Conservation (phyloP, 2,329 filamentous ascomycete genomes). For the Claviceps capensis region DNA sequence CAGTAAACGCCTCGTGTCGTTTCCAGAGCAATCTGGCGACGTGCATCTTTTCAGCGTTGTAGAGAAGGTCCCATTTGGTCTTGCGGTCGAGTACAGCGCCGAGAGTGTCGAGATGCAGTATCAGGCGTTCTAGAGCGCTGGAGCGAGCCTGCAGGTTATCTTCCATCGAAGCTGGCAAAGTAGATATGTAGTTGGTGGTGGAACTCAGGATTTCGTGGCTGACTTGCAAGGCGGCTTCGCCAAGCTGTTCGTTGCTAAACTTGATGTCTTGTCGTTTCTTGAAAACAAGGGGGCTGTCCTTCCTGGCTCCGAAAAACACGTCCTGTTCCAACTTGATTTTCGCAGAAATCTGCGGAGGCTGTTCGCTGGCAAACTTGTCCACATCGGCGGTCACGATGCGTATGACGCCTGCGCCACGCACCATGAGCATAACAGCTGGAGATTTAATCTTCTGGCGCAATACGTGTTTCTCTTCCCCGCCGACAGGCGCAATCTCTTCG, state of each 20-base stretch:
- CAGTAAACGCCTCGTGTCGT: conserved; percentile 56
- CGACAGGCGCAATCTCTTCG: conserved; percentile 37
- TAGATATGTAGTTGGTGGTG: conserved; percentile 58
- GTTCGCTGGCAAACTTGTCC: conserved; percentile 44
- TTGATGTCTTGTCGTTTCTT: conserved; percentile 50
- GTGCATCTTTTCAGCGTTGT: conserved; percentile 79
- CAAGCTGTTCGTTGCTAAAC: conserved; percentile 58
- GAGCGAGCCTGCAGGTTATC: conserved; percentile 64
- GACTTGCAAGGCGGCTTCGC: conserved; percentile 61
- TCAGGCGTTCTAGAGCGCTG: conserved; percentile 61
- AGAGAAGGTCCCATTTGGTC: conserved; percentile 70
- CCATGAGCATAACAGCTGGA: conserved; percentile 46
- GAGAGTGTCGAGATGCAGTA: conserved; percentile 53
- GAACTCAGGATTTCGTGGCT: conserved; percentile 75
- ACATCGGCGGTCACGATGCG: conserved; percentile 45
- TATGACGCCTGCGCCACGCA: conserved; percentile 48
- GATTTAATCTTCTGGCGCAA: conserved; percentile 45
- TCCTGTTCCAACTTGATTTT: conserved; percentile 89
- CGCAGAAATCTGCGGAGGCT: conserved; percentile 53
- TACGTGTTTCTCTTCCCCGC: conserved; percentile 33
- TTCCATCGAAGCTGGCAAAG: conserved; percentile 61
- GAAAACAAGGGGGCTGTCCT: conserved; percentile 81
- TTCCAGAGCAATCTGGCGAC: conserved; percentile 72
- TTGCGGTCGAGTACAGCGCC: conserved; percentile 51
- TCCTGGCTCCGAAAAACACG: conserved; percentile 75